These are phyloP conservation scores for Pseudocercospora eumusae DNA, from an alignment of 2,329 filamentous ascomycete species.

Conservation along the genomic window DNA sequence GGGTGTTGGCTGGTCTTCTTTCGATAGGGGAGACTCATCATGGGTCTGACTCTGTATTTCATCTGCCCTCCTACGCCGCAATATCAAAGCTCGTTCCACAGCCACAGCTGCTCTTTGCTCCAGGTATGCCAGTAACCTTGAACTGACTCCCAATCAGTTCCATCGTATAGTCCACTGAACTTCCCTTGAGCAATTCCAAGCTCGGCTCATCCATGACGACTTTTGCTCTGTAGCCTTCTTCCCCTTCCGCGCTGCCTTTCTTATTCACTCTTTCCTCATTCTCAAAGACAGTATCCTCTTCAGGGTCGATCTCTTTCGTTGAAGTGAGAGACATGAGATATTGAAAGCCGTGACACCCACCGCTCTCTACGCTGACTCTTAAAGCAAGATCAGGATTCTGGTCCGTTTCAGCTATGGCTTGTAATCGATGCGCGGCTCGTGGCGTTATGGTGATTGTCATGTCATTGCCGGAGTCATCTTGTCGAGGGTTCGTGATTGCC, in stretches of 20 bases:
- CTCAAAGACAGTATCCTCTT: constrained; percentile 88
- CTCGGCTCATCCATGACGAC: constrained; percentile 87
- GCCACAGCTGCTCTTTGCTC: constrained; percentile 89
- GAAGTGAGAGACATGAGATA: constrained; percentile 87
- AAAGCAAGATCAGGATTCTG: constrained; percentile 77
- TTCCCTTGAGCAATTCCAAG: constrained; percentile 84
- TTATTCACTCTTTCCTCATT: constrained; percentile 50
- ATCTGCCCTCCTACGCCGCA: constrained; percentile 44
- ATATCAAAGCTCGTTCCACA: constrained; percentile 98
- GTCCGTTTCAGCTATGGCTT: constrained; percentile 59
- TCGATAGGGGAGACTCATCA: no score
- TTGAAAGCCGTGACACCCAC: constrained; percentile 97
- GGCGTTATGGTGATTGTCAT: constrained; percentile 83
- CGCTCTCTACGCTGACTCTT: constrained; percentile 88
- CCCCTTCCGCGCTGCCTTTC: constrained; percentile 17
- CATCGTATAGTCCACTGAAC: constrained; percentile 94
- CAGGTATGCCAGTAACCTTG: constrained; percentile 91
- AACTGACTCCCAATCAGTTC: constrained; percentile 95
- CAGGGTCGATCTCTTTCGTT: constrained; percentile 57
- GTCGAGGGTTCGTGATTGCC: constrained; percentile 67
- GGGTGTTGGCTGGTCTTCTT: no score
- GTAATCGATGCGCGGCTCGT: constrained; percentile 72
- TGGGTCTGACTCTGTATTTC: no score
- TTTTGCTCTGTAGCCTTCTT: constrained; percentile 63
- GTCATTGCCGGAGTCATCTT: constrained; percentile 79